These are phyloP conservation scores for Penicillium sp. DNA, from an alignment of 2,329 filamentous ascomycete species.

Conservation along the genomic window DNA sequence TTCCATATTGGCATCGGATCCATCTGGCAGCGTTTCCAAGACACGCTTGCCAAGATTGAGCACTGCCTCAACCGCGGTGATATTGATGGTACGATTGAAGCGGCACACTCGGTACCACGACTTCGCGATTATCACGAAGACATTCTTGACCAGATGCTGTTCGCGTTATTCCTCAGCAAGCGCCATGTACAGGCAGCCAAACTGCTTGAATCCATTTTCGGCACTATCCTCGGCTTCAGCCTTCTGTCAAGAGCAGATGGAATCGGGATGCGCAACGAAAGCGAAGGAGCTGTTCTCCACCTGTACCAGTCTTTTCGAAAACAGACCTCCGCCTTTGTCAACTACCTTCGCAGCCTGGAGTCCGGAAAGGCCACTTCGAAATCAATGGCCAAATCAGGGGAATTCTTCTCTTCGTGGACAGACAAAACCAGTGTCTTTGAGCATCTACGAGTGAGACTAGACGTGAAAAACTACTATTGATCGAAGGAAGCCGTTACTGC, in stretches of 20 bases:
- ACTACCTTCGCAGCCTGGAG: slow-evolving; percentile 66
- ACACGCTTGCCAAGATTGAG: slow-evolving; percentile 64
- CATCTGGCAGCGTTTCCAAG: slow-evolving; percentile 70
- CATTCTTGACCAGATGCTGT: slow-evolving; percentile 72
- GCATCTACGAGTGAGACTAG: slow-evolving; percentile 66
- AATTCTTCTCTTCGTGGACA: slow-evolving; percentile 30
- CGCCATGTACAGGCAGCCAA: slow-evolving; percentile 70
- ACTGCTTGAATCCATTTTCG: slow-evolving; percentile 74
- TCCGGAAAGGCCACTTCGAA: slow-evolving; percentile 58
- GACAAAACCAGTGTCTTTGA: slow-evolving; percentile 61
- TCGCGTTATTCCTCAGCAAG: slow-evolving; percentile 69
- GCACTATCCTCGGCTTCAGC: slow-evolving; percentile 68
- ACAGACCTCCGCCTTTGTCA: slow-evolving; percentile 70
- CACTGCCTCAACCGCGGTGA: slow-evolving; percentile 51
- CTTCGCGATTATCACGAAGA: slow-evolving; percentile 69
- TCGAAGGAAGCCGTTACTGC: background rate
- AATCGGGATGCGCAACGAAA: slow-evolving; percentile 40
- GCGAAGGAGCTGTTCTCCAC: slow-evolving; percentile 43
- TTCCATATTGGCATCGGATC: slow-evolving; percentile 72
- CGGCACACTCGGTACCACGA: slow-evolving; percentile 61
- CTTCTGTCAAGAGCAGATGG: slow-evolving; percentile 36
- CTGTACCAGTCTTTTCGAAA: slow-evolving; percentile 67
- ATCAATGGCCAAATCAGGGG: slow-evolving; percentile 25
- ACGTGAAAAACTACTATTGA: slow-evolving; percentile 68
- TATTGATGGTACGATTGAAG: slow-evolving; percentile 47